phyloP scores from a whole-genome alignment of 2,329 filamentous ascomycete species.

The Didymella glomerata region DNA sequence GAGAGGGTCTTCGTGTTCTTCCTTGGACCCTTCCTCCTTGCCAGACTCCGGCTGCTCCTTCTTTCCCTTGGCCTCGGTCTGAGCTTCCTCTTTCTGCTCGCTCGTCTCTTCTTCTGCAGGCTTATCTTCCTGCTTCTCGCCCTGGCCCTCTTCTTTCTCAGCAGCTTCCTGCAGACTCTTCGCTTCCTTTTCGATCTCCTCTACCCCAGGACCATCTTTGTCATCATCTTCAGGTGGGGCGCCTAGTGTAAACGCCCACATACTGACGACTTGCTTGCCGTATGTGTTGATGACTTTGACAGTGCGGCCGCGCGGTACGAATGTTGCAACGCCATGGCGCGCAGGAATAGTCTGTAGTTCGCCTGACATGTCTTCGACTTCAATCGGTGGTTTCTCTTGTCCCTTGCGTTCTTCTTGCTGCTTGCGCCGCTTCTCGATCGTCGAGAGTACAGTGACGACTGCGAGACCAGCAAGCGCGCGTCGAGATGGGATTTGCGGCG shows the following conservation, averaged over 20 bases:
- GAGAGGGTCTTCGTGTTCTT: constrained; percentile 31
- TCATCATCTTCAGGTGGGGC: constrained; percentile 54
- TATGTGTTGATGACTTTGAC: constrained; percentile 62
- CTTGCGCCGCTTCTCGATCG: constrained; percentile 46
- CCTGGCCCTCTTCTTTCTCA: constrained; percentile 23
- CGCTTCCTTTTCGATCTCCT: constrained; percentile 38
- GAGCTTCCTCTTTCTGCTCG: constrained; percentile 1
- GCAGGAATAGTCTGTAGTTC: constrained; percentile 58
- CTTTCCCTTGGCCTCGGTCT: constrained; percentile 13
- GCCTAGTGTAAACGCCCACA: constrained; percentile 59
- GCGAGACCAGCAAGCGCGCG: constrained; percentile 49
- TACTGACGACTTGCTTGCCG: constrained; percentile 60
- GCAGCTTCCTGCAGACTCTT: constrained; percentile 34
- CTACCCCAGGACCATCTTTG: constrained; percentile 30
- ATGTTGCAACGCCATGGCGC: constrained; percentile 60
- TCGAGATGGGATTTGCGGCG: constrained; percentile 41
- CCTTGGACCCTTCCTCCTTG: constrained; percentile 6
- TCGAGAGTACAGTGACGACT: constrained; percentile 44
- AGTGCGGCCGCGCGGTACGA: constrained; percentile 58
- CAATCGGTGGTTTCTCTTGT: constrained; percentile 24
- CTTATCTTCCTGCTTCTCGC: constrained; percentile 1
- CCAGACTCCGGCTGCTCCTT: constrained; percentile 1
- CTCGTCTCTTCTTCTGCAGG: background rate
- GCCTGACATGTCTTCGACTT: constrained; percentile 48
- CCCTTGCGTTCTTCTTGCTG: constrained; percentile 26